Evolutionary conservation across 2,329 filamentous ascomycete species (phyloP).

Genomic region (Aspergillus japonicus): DNA sequence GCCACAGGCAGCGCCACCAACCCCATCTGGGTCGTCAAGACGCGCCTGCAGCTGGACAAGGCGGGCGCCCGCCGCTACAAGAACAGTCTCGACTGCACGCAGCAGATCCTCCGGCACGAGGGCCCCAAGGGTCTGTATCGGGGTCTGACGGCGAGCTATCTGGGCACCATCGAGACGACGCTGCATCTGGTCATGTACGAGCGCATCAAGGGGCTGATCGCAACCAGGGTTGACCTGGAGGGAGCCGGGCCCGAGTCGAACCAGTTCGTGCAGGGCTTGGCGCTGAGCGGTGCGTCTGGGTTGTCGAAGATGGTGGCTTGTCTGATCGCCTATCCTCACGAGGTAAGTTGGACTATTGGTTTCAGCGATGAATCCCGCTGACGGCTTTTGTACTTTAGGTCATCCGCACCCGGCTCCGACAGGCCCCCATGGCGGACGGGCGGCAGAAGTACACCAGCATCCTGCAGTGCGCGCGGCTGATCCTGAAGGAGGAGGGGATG

Average conservation of each 20-base stretch:
- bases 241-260: constrained; percentile 12
- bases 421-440: constrained; percentile 37
- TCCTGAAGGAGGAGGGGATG: constrained; percentile 38
- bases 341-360: constrained; percentile 22
- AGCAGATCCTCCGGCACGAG: constrained; percentile 78
- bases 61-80: constrained; percentile 40
- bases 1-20: constrained; percentile 39
- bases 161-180: constrained; percentile 38
- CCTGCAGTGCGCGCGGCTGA: constrained; percentile 34
- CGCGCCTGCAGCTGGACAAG: constrained; percentile 58
- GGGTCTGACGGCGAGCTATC: constrained; percentile 72
- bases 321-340: constrained; percentile 37
- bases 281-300: constrained; percentile 33
- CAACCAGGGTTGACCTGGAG: constrained; percentile 15
- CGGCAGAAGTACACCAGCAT: constrained; percentile 36
- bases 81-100: constrained; percentile 66
- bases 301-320: constrained; percentile 36
- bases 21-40: constrained; percentile 61
- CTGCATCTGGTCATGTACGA: constrained; percentile 40
- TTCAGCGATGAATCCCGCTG: neutral
- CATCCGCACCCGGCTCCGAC: constrained; percentile 36
- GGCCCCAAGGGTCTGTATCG: constrained; percentile 84
- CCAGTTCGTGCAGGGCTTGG: constrained; percentile 18
- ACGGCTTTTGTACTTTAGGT: constrained; percentile 25
- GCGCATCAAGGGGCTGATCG: constrained; percentile 31